Percentiles rank a stretch among this genome's conserved stretches.
Conservation (phyloP, 2,329 filamentous ascomycete species). For the Lachnellula suecica region DNA sequence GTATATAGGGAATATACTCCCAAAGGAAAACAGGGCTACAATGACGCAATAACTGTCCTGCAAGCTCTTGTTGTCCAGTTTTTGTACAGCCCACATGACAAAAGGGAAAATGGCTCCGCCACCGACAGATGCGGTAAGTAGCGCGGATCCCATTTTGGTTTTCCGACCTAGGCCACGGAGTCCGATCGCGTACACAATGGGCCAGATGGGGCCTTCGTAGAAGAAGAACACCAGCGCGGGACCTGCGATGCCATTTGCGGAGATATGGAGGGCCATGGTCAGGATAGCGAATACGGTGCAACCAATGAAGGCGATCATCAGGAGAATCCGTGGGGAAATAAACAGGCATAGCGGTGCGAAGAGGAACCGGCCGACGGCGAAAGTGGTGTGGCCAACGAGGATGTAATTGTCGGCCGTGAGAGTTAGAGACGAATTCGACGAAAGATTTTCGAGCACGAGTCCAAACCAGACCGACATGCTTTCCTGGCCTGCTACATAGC, state of each 20-base stretch:
- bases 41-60: conserved; percentile 28
- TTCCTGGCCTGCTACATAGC: conserved; percentile 75
- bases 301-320: conserved; percentile 59
- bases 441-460: conserved; percentile 44
- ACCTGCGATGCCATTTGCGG: conserved; percentile 49
- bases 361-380: conserved; percentile 72
- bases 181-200: conserved; percentile 76
- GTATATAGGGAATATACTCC: conserved; percentile 27
- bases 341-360: conserved; percentile 60
- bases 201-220: conserved; percentile 81
- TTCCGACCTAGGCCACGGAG: conserved; percentile 78
- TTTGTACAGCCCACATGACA: conserved; percentile 27
- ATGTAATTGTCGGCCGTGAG: conserved; percentile 64
- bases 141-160: conserved; percentile 76
- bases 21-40: conserved; percentile 25
- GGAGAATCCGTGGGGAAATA: conserved; percentile 68
- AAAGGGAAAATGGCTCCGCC: conserved; percentile 30
- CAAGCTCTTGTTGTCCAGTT: conserved; percentile 8
- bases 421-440: conserved; percentile 41
- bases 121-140: conserved; percentile 54
- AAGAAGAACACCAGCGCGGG: conserved; percentile 73
- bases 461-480: conserved; percentile 61
- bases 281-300: conserved; percentile 58
- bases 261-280: conserved; percentile 44
- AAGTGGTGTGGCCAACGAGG: conserved; percentile 69